A percentile compares a stretch with the other conserved stretches of the same genome.
phyloP scores from a whole-genome alignment of 1,284 basidiomycete genomes.

The Leccinum fallax region DNA sequence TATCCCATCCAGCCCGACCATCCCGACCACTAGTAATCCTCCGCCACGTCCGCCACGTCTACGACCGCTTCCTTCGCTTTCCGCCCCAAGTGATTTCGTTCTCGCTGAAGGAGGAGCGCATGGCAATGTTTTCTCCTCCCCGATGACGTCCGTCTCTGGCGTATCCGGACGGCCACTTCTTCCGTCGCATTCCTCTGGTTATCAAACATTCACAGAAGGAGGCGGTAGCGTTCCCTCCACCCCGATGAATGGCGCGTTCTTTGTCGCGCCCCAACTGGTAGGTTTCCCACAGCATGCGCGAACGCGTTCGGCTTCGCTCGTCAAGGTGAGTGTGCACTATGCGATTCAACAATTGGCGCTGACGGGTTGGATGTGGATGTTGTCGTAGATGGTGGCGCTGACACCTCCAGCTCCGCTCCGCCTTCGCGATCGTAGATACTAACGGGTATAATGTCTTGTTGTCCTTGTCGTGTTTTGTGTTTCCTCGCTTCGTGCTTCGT shows the following conservation, averaged over 20 bases:
- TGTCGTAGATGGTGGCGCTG: background rate
- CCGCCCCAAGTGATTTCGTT: slow-evolving; percentile 2
- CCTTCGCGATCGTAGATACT: background rate
- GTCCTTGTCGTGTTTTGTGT: background rate
- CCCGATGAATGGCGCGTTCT: background rate
- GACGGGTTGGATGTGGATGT: background rate
- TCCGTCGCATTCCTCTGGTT: slow-evolving; percentile 3
- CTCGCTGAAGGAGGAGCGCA: background rate
- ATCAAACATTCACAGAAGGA: slow-evolving; percentile 1
- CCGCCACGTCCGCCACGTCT: slow-evolving; percentile 44
- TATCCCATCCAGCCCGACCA: background rate
- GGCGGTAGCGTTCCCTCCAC: background rate
- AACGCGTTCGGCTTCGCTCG: background rate
- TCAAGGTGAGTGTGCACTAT: background rate
- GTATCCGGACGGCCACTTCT: background rate
- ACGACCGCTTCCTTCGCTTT: slow-evolving; percentile 8
- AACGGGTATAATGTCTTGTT: background rate
- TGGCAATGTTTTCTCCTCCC: background rate
- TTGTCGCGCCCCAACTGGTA: background rate
- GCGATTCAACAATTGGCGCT: background rate
- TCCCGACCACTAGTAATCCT: slow-evolving; percentile 4
- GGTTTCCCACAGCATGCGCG: background rate
- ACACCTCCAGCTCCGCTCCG: background rate
- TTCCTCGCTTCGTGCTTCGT: too few relatives aligned
- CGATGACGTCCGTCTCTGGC: background rate